These are phyloP conservation scores for Dactylonectria macrodidyma DNA, from an alignment of 2,329 filamentous ascomycete species.

Conservation along the genomic window DNA sequence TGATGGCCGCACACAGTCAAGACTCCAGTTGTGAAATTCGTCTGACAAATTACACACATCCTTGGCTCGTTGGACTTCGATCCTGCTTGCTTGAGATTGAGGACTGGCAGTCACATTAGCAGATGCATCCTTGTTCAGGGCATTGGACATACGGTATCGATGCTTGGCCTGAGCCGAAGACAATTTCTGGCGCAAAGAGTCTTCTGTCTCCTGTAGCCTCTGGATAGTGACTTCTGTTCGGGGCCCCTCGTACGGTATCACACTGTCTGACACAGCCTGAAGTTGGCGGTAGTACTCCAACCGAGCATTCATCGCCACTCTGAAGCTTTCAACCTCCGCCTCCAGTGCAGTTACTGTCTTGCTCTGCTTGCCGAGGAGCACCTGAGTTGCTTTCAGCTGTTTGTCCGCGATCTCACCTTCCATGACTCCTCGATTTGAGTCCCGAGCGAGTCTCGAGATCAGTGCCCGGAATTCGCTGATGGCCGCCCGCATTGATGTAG, in stretches of 20 bases:
- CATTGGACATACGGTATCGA: slow-evolving; percentile 72
- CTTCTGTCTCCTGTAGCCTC: slow-evolving; percentile 50
- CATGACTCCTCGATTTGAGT: slow-evolving; percentile 68
- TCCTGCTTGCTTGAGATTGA: slow-evolving; percentile 70
- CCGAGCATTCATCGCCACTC: slow-evolving; percentile 84
- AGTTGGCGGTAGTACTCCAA: slow-evolving; percentile 93
- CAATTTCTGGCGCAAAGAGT: slow-evolving; percentile 70
- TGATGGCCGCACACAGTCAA: slow-evolving; percentile 92
- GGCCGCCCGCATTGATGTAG: slow-evolving; percentile 79
- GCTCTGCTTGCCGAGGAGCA: slow-evolving; percentile 64
- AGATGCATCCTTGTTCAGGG: neutral
- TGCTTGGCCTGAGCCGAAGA: slow-evolving; percentile 78
- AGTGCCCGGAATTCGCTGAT: slow-evolving; percentile 79
- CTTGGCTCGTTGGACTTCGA: slow-evolving; percentile 74
- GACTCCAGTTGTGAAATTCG: slow-evolving; percentile 81
- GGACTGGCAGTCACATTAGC: slow-evolving; percentile 54
- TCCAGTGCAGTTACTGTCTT: slow-evolving; percentile 68
- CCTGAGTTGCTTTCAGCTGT: slow-evolving; percentile 74
- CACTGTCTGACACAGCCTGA: slow-evolving; percentile 91
- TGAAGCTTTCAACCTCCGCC: slow-evolving; percentile 83
- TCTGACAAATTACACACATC: slow-evolving; percentile 90
- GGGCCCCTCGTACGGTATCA: slow-evolving; percentile 80
- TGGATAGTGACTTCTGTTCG: slow-evolving; percentile 65
- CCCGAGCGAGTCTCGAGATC: slow-evolving; percentile 66
- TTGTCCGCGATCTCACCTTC: slow-evolving; percentile 77